Conservation (phyloP, 2,329 filamentous ascomycete genomes). For the Monosporascus sp. region DNA sequence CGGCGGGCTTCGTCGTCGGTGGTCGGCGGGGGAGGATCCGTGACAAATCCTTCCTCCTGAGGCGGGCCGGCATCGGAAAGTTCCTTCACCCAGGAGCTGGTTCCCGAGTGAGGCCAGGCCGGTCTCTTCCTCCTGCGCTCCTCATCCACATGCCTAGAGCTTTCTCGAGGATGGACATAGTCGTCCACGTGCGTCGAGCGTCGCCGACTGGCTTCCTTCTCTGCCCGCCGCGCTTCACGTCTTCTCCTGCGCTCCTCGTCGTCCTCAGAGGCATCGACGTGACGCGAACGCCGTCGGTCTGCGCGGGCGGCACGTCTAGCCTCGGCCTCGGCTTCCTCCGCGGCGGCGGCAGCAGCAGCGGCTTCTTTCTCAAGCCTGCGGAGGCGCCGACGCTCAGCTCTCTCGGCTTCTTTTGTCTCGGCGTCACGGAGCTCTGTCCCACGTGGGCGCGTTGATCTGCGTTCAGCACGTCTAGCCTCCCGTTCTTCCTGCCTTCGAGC, state of each 20-base stretch:
- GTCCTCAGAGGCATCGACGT: constrained; percentile 40
- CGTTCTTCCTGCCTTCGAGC: constrained; percentile 51
- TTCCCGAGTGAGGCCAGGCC: constrained; percentile 58
- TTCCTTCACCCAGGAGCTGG: constrained; percentile 62
- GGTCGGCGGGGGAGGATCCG: constrained; percentile 28
- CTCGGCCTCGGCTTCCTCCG: constrained; percentile 39
- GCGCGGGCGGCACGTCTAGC: constrained; percentile 39
- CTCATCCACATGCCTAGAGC: constrained; percentile 27
- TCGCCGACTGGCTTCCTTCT: constrained; percentile 34
- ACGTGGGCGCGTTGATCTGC: constrained; percentile 41
- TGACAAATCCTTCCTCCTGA: constrained; percentile 35
- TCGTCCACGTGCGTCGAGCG: constrained; percentile 39
- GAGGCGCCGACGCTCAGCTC: constrained; percentile 33
- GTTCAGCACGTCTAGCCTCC: constrained; percentile 51
- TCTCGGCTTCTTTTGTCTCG: constrained; percentile 32
- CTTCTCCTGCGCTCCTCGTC: constrained; percentile 49
- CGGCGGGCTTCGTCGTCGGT: constrained; percentile 44
- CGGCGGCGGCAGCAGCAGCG: constrained; percentile 34
- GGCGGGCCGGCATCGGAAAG: constrained; percentile 57
- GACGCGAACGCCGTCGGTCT: constrained; percentile 44
- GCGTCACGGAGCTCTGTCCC: constrained; percentile 45
- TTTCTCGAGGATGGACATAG: constrained; percentile 37
- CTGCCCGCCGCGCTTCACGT: constrained; percentile 45
- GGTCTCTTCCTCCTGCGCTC: constrained; percentile 28
- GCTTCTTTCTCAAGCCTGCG: constrained; percentile 35